phyloP scores from a whole-genome alignment of 331 rosid species.

The Malus hybrid region DNA sequence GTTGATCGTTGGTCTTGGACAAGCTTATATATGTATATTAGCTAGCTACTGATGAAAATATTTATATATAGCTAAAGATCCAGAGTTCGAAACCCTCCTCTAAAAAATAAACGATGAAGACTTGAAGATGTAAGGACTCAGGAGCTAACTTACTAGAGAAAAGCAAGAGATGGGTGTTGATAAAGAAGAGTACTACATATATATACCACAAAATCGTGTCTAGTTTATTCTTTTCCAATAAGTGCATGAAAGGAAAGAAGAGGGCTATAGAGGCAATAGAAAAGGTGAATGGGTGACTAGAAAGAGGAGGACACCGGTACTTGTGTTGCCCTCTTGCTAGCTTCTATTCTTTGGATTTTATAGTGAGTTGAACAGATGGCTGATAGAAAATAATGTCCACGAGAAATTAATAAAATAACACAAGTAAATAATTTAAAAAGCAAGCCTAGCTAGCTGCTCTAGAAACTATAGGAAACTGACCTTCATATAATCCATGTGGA shows the following conservation, averaged over 20 bases:
- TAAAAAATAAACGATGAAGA: not conserved
- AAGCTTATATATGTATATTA: not conserved
- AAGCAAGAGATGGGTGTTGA: not conserved
- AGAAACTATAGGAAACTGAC: conserved; percentile 12
- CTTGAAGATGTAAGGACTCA: not conserved
- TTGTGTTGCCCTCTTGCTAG: not conserved
- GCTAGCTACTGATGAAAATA: not conserved
- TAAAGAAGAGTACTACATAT: not conserved
- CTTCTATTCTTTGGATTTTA: not conserved
- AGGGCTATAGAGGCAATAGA: not conserved
- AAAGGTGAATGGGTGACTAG: not conserved
- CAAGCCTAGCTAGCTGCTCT: not conserved
- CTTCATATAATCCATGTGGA: not conserved
- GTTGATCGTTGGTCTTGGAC: not conserved
- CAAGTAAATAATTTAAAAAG: not conserved
- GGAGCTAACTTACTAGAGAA: not conserved
- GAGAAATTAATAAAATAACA: not conserved
- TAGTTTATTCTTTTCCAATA: not conserved
- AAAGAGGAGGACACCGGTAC: not conserved
- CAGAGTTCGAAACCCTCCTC: not conserved
- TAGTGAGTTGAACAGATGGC: not conserved
- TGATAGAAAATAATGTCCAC: not conserved
- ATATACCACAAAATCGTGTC: too few relatives aligned
- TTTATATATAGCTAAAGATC: not conserved
- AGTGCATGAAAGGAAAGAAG: not conserved